Conservation (phyloP, 106 monocot species). For the Phalaenopsis aphrodite region DNA sequence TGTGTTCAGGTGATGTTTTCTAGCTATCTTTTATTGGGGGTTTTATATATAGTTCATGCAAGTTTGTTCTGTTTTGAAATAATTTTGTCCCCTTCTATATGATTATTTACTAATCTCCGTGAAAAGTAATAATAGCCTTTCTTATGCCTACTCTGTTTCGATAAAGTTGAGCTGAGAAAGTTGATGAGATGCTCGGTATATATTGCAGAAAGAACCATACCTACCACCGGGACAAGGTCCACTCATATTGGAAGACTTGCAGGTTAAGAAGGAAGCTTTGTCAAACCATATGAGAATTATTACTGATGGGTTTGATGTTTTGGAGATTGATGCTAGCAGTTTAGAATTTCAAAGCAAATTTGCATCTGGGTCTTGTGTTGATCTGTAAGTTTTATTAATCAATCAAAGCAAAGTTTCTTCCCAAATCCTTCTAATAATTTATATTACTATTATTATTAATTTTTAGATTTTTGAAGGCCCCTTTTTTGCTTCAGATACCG, state of each 20-base stretch:
- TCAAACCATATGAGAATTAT: conserved; percentile 42
- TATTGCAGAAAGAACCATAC: conserved; percentile 29
- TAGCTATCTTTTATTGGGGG: not conserved
- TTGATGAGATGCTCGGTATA: not conserved
- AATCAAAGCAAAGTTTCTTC: not conserved
- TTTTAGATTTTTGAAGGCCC: not conserved
- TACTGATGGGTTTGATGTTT: conserved; percentile 53
- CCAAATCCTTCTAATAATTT: not conserved
- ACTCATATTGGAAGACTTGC: conserved; percentile 20
- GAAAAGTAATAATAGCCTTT: not conserved
- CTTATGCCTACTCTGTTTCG: not conserved
- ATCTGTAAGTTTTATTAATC: conserved; percentile 44
- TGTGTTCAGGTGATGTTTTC: not conserved
- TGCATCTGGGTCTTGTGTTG: conserved; percentile 62
- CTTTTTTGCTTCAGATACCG: conserved; percentile 6
- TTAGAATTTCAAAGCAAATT: conserved; percentile 60
- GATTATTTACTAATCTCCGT: not conserved
- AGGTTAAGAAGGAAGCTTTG: conserved; percentile 9
- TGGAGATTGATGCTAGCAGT: conserved; percentile 53
- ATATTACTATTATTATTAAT: not conserved
- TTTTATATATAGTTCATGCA: not conserved
- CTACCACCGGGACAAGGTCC: conserved; percentile 24
- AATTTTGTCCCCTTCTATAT: not conserved
- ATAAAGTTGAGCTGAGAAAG: not conserved
- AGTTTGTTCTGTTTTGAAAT: not conserved